phyloP scores from a whole-genome alignment of 2,329 filamentous ascomycete genomes.

The Neonectria sp. region DNA sequence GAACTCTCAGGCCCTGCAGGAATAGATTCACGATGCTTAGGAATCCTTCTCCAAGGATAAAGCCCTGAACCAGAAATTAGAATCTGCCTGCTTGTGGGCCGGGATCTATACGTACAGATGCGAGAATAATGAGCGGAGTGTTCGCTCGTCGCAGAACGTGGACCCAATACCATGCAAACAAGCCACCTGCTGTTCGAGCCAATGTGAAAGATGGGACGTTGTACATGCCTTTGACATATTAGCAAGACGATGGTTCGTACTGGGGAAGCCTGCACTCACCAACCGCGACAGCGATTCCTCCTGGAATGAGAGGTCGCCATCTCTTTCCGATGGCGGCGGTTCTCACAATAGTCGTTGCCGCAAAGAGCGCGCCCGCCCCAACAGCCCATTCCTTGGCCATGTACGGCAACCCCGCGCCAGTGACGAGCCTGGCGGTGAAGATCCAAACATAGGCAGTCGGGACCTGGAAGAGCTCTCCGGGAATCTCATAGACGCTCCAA shows the following conservation, averaged over 20 bases:
- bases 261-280: constrained; percentile 62
- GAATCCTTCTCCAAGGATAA: constrained; percentile 94
- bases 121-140: constrained; percentile 90
- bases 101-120: constrained; percentile 67
- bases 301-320: constrained; percentile 86
- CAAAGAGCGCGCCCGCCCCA: constrained; percentile 82
- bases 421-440: constrained; percentile 94
- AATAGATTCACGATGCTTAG: constrained; percentile 92
- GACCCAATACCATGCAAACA: constrained; percentile 84
- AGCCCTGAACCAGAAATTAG: constrained; percentile 66
- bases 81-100: constrained; percentile 2
- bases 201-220: constrained; percentile 97
- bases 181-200: constrained; percentile 85
- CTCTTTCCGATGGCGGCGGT: constrained; percentile 69
- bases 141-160: constrained; percentile 66
- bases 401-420: constrained; percentile 86
- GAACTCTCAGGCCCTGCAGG: constrained; percentile 82
- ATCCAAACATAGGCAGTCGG: constrained; percentile 98
- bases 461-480: constrained; percentile 91
- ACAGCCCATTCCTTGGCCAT: constrained; percentile 88
- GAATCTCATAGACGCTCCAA: constrained; percentile 84
- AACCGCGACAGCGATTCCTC: constrained; percentile 95
- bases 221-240: constrained; percentile 81
- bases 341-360: constrained; percentile 77
- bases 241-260: constrained; percentile 17